Conservation (phyloP, 305 asterid genomes). For the Solanum hybrid region DNA sequence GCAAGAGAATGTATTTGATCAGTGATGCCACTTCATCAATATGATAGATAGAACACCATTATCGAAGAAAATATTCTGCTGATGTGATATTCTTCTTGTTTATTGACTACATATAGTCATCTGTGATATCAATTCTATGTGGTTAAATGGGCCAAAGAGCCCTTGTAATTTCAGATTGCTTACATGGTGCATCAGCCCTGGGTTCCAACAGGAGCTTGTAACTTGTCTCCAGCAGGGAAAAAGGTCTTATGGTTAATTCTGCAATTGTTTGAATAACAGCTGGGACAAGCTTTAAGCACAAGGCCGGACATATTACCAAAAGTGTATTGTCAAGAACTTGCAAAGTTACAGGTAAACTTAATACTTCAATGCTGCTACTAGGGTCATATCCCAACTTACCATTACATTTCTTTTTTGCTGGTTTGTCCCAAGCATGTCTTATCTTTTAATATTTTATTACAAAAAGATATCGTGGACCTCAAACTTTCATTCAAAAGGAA, state of each 20-base stretch:
- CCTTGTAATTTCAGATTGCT: slow-evolving; percentile 3
- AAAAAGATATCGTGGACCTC: background rate
- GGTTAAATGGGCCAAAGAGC: background rate
- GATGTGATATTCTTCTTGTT: background rate
- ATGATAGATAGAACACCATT: background rate
- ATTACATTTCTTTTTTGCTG: background rate
- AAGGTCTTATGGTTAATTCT: slow-evolving; percentile 4
- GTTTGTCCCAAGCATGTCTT: background rate
- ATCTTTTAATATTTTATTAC: background rate
- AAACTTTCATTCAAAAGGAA: background rate
- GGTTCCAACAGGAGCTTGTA: slow-evolving; percentile 4
- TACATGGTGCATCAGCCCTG: slow-evolving; percentile 2
- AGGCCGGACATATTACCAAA: slow-evolving; percentile 86
- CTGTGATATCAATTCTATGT: slow-evolving; percentile 1
- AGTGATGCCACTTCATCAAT: background rate
- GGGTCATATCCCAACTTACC: background rate
- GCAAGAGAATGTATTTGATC: background rate
- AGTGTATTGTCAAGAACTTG: slow-evolving; percentile 87
- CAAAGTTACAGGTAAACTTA: slow-evolving; percentile 66
- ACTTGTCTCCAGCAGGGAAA: slow-evolving; percentile 2
- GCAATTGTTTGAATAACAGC: slow-evolving; percentile 43
- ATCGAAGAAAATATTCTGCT: background rate
- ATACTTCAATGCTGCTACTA: background rate
- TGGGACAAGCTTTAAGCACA: slow-evolving; percentile 98
- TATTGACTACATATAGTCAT: background rate